Evolutionary conservation across 2,329 filamentous ascomycete genomes (phyloP).

Genomic region (Ceratocystis ficicola): DNA sequence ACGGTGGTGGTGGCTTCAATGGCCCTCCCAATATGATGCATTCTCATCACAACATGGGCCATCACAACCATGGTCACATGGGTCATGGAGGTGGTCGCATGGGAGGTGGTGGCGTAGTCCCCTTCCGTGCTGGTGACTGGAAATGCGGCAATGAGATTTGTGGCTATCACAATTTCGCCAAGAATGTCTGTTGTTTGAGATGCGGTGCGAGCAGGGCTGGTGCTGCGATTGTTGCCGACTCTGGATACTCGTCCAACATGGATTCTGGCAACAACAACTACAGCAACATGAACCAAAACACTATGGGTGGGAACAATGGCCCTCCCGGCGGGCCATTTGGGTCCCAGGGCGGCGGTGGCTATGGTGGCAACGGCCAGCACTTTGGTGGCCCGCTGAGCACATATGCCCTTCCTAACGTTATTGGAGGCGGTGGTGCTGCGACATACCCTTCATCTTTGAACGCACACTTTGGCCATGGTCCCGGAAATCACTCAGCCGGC

Average conservation of each 20-base stretch:
- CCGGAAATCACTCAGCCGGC: slow-evolving; percentile 67
- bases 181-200: slow-evolving; percentile 94
- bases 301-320: slow-evolving; percentile 44
- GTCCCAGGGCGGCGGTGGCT: slow-evolving; percentile 30
- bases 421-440: slow-evolving; percentile 58
- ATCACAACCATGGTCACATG: slow-evolving; percentile 36
- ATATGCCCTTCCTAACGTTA: slow-evolving; percentile 75
- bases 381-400: slow-evolving; percentile 80
- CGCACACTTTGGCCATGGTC: slow-evolving; percentile 65
- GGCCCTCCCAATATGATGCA: slow-evolving; percentile 60
- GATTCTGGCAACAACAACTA: slow-evolving; percentile 61
- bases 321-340: slow-evolving; percentile 17
- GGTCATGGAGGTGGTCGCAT: slow-evolving; percentile 55
- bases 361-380: slow-evolving; percentile 49
- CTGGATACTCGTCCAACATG: slow-evolving; percentile 82
- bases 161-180: slow-evolving; percentile 98
- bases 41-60: slow-evolving; percentile 38
- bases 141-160: slow-evolving; percentile 97
- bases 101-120: slow-evolving; percentile 73
- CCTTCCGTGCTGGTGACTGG: slow-evolving; percentile 97
- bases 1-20: slow-evolving; percentile 51
- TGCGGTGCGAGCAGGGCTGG: slow-evolving; percentile 91
- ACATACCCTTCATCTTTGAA: slow-evolving; percentile 62
- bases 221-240: slow-evolving; percentile 88
- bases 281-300: slow-evolving; percentile 19